Evolutionary conservation across 192 early-diverging fungal genomes (phyloP), one percentile per base, ranked within the genome.

Genomic region (Rhizoclosmatium globosum): DNA sequence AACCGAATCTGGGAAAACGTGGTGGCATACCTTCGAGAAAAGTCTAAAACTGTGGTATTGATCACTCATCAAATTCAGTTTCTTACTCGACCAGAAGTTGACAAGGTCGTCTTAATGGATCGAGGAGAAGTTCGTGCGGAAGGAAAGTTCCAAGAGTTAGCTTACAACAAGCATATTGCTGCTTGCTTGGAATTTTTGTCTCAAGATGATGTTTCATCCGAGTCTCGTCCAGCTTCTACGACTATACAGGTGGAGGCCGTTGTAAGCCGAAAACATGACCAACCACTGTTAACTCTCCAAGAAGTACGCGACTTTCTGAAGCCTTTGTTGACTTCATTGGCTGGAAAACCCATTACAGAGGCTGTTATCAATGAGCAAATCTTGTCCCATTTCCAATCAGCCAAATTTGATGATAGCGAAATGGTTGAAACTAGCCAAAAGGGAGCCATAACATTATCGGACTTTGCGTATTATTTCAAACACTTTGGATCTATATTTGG

Each of bases 21-120:
- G 31, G 46, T 87, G 2, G 46, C 78, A n/a, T 38, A 68, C 21
- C 64, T 86, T 42, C 19, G 81, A 17, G 46, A 74, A 31, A 67
- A 53, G 41, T 82, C 72, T 19, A 57, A 84, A 48, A 80, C 48
- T 6, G 46, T 85, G 3, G 68, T 81, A 4, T 68, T 96, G 64
- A 90, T 94, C 4, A 94, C 95, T 0, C 92, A 96, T 74, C 82
- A 86, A 43, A 81, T 94, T 2, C 85, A 92, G 61, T 77, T 92
- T 74, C 80, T 98, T 64, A 93, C 94, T 0, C 82, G 89, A 47
- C 90, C 89, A 2, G 84, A 91, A 41, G 91, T 91, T 47, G 92
- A 96, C 68, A 90, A 89, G 64, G 82, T 98, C 6, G 77, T 96
- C 11, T 84, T 87, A 38, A 81, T 97, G 76, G 89, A 93, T 43